These are phyloP conservation scores for Hymenoscyphus occultus DNA, from an alignment of 2,329 filamentous ascomycete genomes.

Conservation along the genomic window DNA sequence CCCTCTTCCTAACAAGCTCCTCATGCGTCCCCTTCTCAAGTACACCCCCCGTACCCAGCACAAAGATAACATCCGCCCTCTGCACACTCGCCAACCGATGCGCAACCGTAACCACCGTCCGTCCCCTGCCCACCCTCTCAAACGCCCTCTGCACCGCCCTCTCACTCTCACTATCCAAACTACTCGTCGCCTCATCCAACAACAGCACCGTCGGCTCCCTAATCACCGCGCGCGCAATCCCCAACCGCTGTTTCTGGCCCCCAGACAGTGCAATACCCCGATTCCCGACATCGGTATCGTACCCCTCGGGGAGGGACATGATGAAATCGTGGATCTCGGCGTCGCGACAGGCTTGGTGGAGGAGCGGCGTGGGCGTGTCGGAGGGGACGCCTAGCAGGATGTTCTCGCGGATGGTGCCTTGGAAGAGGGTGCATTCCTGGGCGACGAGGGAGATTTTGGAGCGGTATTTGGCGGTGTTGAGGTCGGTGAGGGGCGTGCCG, in stretches of 20 bases:
- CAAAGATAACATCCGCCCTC: constrained; percentile 51
- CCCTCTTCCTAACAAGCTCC: constrained; percentile 27
- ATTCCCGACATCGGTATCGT: constrained; percentile 46
- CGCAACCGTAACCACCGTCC: constrained; percentile 74
- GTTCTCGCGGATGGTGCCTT: constrained; percentile 66
- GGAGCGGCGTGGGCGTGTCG: constrained; percentile 39
- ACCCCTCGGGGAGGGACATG: constrained; percentile 43
- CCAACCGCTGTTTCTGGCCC: constrained; percentile 55
- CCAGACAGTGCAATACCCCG: constrained; percentile 49
- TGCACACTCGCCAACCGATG: constrained; percentile 75
- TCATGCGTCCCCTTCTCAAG: constrained; percentile 32
- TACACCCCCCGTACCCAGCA: constrained; percentile 32
- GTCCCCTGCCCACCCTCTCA: constrained; percentile 59
- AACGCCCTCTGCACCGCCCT: constrained; percentile 62
- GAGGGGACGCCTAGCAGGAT: constrained; percentile 59
- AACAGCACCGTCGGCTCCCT: constrained; percentile 51
- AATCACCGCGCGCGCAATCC: constrained; percentile 53
- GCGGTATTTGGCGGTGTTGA: constrained; percentile 63
- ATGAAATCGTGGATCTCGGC: constrained; percentile 54
- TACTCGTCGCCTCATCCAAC: constrained; percentile 58
- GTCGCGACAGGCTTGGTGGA: constrained; percentile 47
- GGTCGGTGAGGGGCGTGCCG: constrained; percentile 53
- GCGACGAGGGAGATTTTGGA: constrained; percentile 66
- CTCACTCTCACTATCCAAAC: constrained; percentile 55
- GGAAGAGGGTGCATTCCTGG: constrained; percentile 66